These are phyloP conservation scores for Corniculantispora saksenae DNA, from an alignment of 2,329 filamentous ascomycete genomes.

Conservation along the genomic window DNA sequence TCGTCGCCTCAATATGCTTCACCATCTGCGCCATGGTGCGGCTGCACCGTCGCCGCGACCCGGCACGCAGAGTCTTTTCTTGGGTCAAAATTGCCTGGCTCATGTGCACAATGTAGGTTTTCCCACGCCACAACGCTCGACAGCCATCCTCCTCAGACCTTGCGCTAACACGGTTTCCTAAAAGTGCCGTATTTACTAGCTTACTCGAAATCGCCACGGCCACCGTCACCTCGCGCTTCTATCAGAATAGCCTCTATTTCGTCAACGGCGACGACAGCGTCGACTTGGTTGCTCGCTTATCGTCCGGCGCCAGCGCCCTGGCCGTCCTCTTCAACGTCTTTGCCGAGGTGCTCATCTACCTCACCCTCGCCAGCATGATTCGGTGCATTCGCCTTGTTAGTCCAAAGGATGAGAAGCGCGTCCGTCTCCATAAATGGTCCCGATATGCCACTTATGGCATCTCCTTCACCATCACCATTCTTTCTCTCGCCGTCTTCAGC, in stretches of 20 bases:
- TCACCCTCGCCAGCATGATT: constrained; percentile 21
- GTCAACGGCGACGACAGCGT: background rate
- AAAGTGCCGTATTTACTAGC: constrained; percentile 8
- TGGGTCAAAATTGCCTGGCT: constrained; percentile 19
- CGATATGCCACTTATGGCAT: constrained; percentile 7
- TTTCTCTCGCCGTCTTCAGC: constrained; percentile 17
- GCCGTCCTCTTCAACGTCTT: constrained; percentile 1
- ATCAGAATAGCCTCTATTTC: background rate
- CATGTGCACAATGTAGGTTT: constrained; percentile 8
- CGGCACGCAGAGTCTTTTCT: constrained; percentile 17
- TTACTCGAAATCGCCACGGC: background rate
- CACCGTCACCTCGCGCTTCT: constrained; percentile 4
- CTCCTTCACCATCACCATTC: constrained; percentile 7
- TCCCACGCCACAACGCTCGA: background rate
- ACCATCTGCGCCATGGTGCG: constrained; percentile 10
- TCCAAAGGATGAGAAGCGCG: background rate
- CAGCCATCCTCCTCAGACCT: background rate
- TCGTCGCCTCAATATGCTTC: constrained; percentile 15
- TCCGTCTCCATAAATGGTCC: background rate
- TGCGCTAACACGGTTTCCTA: background rate
- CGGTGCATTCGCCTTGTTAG: constrained; percentile 15
- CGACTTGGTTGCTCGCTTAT: constrained; percentile 5
- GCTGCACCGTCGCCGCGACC: constrained; percentile 16
- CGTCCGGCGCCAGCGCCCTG: background rate
- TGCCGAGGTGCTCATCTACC: constrained; percentile 16